Percentiles rank a stretch among this genome's conserved stretches.
phyloP scores from a whole-genome alignment of 495 filamentous ascomycete species.

The Aspergillus asperescens region DNA sequence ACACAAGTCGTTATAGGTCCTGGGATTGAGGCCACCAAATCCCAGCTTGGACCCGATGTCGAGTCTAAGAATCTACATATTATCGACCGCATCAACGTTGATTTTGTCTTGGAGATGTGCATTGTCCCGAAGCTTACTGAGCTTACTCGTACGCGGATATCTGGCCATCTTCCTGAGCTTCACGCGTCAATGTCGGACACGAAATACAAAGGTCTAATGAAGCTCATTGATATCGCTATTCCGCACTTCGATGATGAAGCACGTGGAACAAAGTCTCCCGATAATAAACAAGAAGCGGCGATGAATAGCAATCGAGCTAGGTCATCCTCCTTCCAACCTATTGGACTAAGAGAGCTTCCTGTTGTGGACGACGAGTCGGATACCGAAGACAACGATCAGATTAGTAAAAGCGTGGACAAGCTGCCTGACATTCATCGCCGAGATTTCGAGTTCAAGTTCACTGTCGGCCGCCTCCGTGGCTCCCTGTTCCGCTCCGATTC shows the following conservation, averaged over 20 bases:
- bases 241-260: conserved; percentile 66
- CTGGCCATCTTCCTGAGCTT: conserved; percentile 84
- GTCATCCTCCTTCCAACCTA: conserved; percentile 60
- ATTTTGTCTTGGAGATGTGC: conserved; percentile 85
- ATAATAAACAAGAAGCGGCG: conserved; percentile 26
- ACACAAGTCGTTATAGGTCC: conserved; percentile 94
- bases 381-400: conserved; percentile 56
- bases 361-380: conserved; percentile 73
- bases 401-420: conserved; percentile 50
- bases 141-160: conserved; percentile 85
- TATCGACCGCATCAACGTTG: conserved; percentile 93
- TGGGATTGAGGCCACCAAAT: conserved; percentile 83
- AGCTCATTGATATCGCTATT: conserved; percentile 88
- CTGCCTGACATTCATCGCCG: conserved; percentile 70
- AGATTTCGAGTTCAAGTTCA: conserved; percentile 93
- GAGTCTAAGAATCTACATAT: conserved; percentile 75
- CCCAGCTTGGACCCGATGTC: conserved; percentile 68
- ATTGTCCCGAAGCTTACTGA: conserved; percentile 92
- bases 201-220: conserved; percentile 96
- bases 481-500: conserved; percentile 85
- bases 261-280: conserved; percentile 14
- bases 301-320: conserved; percentile 37
- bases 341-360: conserved; percentile 64
- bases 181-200: conserved; percentile 87
- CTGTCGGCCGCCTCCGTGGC: conserved; percentile 85